Percentiles rank a stretch among this genome's conserved stretches.
Evolutionary conservation across 805 yeast genomes (phyloP).

Genomic region (Saccharomycopsis lassenensis): DNA sequence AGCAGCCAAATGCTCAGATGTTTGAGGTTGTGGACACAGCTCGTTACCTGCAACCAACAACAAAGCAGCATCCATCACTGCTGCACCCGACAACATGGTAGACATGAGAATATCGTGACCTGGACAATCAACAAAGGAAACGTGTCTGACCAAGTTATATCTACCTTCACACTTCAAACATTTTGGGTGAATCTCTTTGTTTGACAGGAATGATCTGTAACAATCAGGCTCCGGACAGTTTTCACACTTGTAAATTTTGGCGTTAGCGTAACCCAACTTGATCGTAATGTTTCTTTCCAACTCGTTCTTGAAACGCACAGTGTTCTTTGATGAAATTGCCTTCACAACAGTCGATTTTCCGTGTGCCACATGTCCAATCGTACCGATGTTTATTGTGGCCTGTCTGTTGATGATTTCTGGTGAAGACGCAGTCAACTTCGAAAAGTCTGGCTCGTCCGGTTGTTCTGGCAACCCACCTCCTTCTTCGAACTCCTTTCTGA

Average conservation of each 20-base stretch:
- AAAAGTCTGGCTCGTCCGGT: slow-evolving; percentile 80
- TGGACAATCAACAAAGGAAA: slow-evolving; percentile 98
- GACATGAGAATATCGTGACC: slow-evolving; percentile 99
- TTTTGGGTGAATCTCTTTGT: slow-evolving; percentile 88
- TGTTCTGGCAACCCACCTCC: slow-evolving; percentile 99
- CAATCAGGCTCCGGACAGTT: slow-evolving; percentile 89
- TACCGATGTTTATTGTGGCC: slow-evolving; percentile 97
- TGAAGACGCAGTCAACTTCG: slow-evolving; percentile 71
- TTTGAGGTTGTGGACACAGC: slow-evolving; percentile 99
- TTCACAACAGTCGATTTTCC: slow-evolving; percentile 90
- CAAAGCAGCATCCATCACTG: slow-evolving; percentile 99
- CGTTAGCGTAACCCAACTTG: slow-evolving; percentile 97
- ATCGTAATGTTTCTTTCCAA: slow-evolving; percentile 98
- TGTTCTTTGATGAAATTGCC: slow-evolving; percentile 97
- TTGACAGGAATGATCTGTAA: slow-evolving; percentile 88
- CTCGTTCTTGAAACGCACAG: slow-evolving; percentile 98
- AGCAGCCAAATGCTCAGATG: slow-evolving; percentile 98
- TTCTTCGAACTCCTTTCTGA: slow-evolving; percentile 75
- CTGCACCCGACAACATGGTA: slow-evolving; percentile 99
- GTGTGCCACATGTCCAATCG: slow-evolving; percentile 94
- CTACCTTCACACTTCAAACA: slow-evolving; percentile 86
- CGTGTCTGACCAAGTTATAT: slow-evolving; percentile 87
- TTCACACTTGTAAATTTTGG: slow-evolving; percentile 91
- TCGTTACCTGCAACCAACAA: slow-evolving; percentile 96
- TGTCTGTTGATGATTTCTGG: slow-evolving; percentile 97